Base-by-base conservation (phyloP, 2,329 filamentous ascomycete genomes). In the Balansia obtecta region DNA sequence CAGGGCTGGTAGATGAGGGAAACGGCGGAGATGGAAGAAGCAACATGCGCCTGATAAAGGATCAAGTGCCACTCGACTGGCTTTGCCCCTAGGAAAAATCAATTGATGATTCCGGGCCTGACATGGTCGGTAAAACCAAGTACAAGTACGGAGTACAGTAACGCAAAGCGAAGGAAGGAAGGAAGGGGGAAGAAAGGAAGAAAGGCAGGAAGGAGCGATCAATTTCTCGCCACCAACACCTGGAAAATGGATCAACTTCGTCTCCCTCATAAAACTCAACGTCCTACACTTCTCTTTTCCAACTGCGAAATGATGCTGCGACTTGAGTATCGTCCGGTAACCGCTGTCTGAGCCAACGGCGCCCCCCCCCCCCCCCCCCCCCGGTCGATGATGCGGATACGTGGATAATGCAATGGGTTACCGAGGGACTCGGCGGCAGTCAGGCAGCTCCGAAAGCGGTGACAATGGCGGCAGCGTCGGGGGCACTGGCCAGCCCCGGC, bases 371-470 rank as follows among this genome's bases (percentile, higher is more conserved):
- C n/a, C n/a, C n/a, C n/a, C n/a, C n/a, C n/a, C 3, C 34, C 34
- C 34, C 34, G 4, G 34, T 12, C 11, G 11, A 37, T 15, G 34
- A 37, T 15, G 15, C 34, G 9, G 34, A 27, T 27, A 27, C 27
- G 27, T 27, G 27, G 27, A 27, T 37, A 15, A 37, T 4, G 34
- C 34, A 37, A 37, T 37, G 11, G 15, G 15, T 15, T 37, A 12
- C 15, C 34, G 4, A 37, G 27, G 34, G 34, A 6, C 34, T 15
- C 39, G 39, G 39, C 39, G 38, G 38, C 38, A 49, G 37, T 41
- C 48, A 48, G 46, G 38, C 34, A 49, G 32, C 20, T 45, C 48
- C 43, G 50, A 52, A 49, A 49, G 42, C 50, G 50, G 50, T 52
- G 43, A 32, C 27, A 11, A 33, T 18, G 18, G 16, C 39, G 50